phyloP scores from a whole-genome alignment of 805 yeast genomes.

The Wickerhamiella azymoides region DNA sequence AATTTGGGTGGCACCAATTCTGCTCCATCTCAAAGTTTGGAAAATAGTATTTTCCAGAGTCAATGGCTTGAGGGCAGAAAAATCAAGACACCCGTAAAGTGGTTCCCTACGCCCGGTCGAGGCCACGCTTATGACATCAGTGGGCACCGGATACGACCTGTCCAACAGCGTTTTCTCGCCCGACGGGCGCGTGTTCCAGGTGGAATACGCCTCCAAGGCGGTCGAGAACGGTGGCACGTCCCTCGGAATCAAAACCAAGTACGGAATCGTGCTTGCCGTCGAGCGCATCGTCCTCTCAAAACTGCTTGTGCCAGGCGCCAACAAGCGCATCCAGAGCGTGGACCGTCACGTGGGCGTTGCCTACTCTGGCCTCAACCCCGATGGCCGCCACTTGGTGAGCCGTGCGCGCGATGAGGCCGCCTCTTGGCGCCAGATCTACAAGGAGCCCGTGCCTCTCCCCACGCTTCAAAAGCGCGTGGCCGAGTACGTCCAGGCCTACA shows the following conservation, averaged over 20 bases:
- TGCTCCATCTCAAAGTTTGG: too few species aligned
- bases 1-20: too few species aligned
- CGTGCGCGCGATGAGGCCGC: constrained; percentile 88
- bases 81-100: too few species aligned
- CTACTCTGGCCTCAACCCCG: constrained; percentile 90
- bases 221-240: constrained; percentile 97
- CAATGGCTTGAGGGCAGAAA: too few species aligned
- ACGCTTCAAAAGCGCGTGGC: constrained; percentile 80
- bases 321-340: constrained; percentile 80
- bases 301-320: constrained; percentile 75
- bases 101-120: too few species aligned
- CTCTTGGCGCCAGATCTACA: constrained; percentile 61
- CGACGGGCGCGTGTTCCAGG: constrained; percentile 59
- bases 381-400: constrained; percentile 84
- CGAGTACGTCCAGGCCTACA: constrained; percentile 84
- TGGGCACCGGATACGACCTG: constrained; percentile 98
- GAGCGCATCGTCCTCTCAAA: constrained; percentile 83
- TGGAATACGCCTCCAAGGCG: constrained; percentile 93
- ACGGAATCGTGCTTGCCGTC: constrained; percentile 95
- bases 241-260: constrained; percentile 79
- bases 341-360: constrained; percentile 92
- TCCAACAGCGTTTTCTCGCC: constrained; percentile 92
- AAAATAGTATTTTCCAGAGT: too few species aligned
- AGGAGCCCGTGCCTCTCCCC: constrained; percentile 63
- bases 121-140: constrained; percentile 48